These are phyloP conservation scores for Picea engelmannii DNA, from an alignment of 83 land plant genomes.

Conservation along the genomic window DNA sequence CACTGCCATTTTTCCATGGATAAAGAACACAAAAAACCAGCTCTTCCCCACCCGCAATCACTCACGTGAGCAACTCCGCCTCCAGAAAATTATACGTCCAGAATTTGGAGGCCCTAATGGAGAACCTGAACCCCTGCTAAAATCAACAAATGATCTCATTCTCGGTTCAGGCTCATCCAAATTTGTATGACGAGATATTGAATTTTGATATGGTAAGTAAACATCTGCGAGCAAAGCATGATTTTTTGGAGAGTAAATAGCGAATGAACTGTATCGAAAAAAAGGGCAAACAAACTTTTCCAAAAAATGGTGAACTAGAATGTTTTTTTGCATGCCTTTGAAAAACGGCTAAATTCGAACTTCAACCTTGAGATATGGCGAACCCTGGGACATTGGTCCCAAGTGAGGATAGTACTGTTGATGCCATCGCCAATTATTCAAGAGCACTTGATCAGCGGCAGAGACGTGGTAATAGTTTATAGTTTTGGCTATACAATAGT, in stretches of 20 bases:
- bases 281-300: too few species aligned
- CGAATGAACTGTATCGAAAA: background rate
- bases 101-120: constrained; percentile 14
- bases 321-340: too few species aligned
- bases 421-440: too few species aligned
- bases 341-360: too few species aligned
- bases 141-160: constrained; percentile 20
- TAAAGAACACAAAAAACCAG: constrained; percentile 67
- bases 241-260: constrained; percentile 48
- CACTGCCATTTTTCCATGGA: too few species aligned
- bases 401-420: too few species aligned
- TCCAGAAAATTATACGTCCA: constrained; percentile 11
- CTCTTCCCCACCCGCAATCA: constrained; percentile 48
- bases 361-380: too few species aligned
- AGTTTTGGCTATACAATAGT: too few species aligned
- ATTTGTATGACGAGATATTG: constrained; percentile 12
- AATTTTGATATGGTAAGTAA: constrained; percentile 27
- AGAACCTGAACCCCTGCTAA: constrained; percentile 14
- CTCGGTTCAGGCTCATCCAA: constrained; percentile 28
- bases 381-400: too few species aligned
- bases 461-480: too few species aligned
- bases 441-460: too few species aligned
- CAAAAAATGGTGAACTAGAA: too few species aligned
- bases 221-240: constrained; percentile 55
- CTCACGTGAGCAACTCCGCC: constrained; percentile 21